phyloP scores from a whole-genome alignment of 1,284 basidiomycete genomes.

The Cronartium quercuum region DNA sequence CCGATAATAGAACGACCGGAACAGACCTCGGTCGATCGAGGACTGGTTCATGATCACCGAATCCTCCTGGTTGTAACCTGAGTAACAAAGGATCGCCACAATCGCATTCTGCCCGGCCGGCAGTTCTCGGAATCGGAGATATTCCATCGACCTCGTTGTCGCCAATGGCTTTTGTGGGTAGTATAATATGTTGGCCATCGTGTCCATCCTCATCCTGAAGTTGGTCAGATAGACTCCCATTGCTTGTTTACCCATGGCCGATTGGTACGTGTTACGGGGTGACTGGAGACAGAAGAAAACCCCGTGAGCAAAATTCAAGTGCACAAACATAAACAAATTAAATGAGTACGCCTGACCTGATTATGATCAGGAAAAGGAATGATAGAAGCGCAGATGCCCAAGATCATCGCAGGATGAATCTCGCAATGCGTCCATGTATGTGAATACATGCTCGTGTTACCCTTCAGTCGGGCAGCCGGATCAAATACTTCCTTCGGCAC shows the following conservation, averaged over 20 bases:
- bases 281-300: constrained; percentile 57
- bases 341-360: constrained; percentile 59
- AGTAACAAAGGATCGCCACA: constrained; percentile 96
- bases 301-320: constrained; percentile 23
- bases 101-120: constrained; percentile 98
- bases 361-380: constrained; percentile 99
- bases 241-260: constrained; percentile 99
- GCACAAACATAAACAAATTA: neutral
- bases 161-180: constrained; percentile 99
- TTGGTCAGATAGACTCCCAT: constrained; percentile 98
- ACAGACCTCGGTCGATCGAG: constrained; percentile 93
- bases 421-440: constrained; percentile 98
- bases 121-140: constrained; percentile 92
- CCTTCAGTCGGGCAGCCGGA: constrained; percentile 77
- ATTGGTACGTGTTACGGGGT: constrained; percentile 98
- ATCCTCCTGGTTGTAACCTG: constrained; percentile 99
- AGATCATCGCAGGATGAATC: constrained; percentile 98
- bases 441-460: constrained; percentile 57
- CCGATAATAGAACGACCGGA: constrained; percentile 97
- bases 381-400: constrained; percentile 96
- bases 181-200: constrained; percentile 56
- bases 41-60: constrained; percentile 99
- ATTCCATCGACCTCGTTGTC: constrained; percentile 97
- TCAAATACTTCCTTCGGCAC: constrained; percentile 60
- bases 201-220: constrained; percentile 70